Conservation (phyloP, 2,329 filamentous ascomycete species). For the Fusarium chaquense region DNA sequence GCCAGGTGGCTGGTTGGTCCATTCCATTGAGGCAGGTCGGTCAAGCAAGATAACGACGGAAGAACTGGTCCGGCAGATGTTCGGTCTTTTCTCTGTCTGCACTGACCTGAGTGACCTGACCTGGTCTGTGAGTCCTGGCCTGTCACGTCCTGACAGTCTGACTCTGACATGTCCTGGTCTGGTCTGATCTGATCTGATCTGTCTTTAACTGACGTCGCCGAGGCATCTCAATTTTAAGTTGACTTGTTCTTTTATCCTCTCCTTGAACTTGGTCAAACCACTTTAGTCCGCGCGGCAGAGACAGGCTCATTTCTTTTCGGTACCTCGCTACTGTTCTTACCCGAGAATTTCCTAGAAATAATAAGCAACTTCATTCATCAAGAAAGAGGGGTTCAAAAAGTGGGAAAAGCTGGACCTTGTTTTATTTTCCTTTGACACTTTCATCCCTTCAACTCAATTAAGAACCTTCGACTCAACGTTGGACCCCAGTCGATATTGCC, state of each 20-base stretch:
- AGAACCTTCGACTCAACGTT: background rate
- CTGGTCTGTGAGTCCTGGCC: no score
- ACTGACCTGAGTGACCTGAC: background rate
- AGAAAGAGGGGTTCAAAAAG: constrained; percentile 8
- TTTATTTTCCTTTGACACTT: background rate
- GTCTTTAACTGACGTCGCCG: background rate
- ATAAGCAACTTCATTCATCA: background rate
- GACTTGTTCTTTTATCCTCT: background rate
- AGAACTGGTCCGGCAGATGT: background rate
- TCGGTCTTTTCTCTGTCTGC: background rate
- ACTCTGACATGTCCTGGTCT: background rate
- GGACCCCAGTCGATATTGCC: background rate
- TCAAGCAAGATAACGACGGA: background rate
- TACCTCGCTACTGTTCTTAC: background rate
- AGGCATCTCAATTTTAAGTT: background rate
- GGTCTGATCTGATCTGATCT: background rate
- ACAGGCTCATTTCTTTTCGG: background rate
- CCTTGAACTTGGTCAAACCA: background rate
- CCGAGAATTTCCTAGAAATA: background rate
- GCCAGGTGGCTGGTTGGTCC: background rate
- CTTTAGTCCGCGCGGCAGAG: constrained; percentile 23
- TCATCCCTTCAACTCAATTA: background rate
- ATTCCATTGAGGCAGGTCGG: background rate
- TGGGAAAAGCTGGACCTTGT: background rate
- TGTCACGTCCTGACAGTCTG: background rate